Base-by-base conservation (phyloP, 352 stramenopile species). In the Phytophthora hybrid region DNA sequence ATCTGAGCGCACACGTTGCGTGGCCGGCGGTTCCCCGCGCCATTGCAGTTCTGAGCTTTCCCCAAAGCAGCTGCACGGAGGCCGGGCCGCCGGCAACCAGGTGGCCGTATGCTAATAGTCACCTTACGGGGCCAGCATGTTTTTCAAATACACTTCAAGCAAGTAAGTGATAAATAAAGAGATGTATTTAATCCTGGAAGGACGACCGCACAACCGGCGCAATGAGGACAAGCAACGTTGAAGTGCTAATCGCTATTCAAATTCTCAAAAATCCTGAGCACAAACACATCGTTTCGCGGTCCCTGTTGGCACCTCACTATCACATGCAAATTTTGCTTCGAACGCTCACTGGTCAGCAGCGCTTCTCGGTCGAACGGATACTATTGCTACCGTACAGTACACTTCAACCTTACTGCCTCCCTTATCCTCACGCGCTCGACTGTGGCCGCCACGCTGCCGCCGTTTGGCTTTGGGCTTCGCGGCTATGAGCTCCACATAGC, bases 251-350 rank as follows among this genome's bases (percentile, higher is more conserved):
- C 65, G 59, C 57, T 60, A 29, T 32, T 56, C 49, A 19, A 29
- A 32, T 71, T 16, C 18, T 56, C 18, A 63, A 69, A 63, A 63
- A 69, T 57, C 61, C 65, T 72, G 57, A 72, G 65, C 26, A 34
- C 57, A 44, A 67, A 56, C 65, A 67, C 65, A 72, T 72, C 64
- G 64, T 49, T 21, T 51, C n/a, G 16, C 47, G n/a, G 16, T 66
- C 66, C 46, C 18, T 55, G 54, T 34, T 32, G 34, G 34, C 34
- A 41, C 49, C 32, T 72, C 31, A 53, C 37, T 58, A 72, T 60
- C 65, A 57, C 49, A 23, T 19, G 19, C 49, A 72, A 67, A 46
- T 44, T 57, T 72, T 72, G 47, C 57, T 39, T 51, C 34, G 19
- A 23, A 60, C 47, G 14, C 41, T 49, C 41, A 49, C 13, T 49